Evolutionary conservation across 163 green algal genomes (phyloP).

Genomic region (Chlamydomonas reinhardtii): DNA sequence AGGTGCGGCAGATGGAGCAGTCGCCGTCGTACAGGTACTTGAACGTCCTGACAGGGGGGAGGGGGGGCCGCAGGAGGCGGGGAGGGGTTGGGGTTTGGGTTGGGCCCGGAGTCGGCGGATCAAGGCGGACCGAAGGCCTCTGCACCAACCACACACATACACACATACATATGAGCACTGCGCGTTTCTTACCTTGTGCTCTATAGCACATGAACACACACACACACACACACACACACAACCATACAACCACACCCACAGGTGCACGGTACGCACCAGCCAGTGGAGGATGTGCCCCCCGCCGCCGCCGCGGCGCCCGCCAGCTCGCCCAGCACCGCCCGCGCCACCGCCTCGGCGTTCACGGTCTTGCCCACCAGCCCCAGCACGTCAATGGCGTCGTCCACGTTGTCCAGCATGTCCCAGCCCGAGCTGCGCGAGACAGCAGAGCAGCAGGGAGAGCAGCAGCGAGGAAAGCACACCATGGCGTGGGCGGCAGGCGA

Average conservation of each 20-base stretch:
- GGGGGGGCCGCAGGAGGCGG: neutral
- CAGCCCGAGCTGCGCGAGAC: conserved; percentile 10
- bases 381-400: conserved; percentile 38
- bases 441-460: no score
- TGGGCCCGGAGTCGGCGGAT: no score
- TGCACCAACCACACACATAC: no score
- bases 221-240: neutral
- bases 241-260: neutral
- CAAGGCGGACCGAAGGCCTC: no score
- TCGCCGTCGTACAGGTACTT: conserved; percentile 53
- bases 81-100: no score
- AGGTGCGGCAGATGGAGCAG: conserved; percentile 45
- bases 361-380: conserved; percentile 15
- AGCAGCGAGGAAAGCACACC: neutral
- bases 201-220: neutral
- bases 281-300: neutral
- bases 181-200: no score
- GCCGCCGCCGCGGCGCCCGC: neutral
- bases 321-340: conserved; percentile 32
- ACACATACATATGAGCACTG: no score
- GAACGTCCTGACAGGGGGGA: conserved; percentile 45
- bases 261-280: neutral
- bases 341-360: conserved; percentile 29
- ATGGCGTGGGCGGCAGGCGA: neutral
- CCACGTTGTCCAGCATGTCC: conserved; percentile 40